Conservation (phyloP, 768 basidiomycete species). For the Termitomyces sp. region DNA sequence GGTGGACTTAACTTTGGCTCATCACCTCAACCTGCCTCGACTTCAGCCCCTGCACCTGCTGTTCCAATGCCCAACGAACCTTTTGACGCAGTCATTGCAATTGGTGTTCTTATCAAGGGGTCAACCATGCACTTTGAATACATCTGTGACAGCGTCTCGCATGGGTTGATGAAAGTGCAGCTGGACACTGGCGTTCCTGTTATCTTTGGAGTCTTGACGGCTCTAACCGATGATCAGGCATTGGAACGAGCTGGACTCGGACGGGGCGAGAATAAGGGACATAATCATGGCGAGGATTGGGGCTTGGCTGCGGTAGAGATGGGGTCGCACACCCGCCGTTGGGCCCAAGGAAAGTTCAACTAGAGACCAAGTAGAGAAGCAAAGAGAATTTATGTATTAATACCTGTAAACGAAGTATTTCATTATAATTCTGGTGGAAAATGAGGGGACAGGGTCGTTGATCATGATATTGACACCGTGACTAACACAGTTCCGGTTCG, state of each 20-base stretch:
- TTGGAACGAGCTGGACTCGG: constrained; percentile 91
- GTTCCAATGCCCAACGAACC: constrained; percentile 50
- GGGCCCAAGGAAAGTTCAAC: constrained; percentile 68
- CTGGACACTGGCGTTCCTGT: constrained; percentile 92
- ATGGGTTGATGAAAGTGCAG: constrained; percentile 93
- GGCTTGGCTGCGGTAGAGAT: constrained; percentile 95
- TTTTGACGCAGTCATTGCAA: constrained; percentile 95
- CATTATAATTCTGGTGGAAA: not conserved
- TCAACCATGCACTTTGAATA: constrained; percentile 99
- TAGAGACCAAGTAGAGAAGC: constrained; percentile 12
- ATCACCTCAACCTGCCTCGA: constrained; percentile 44
- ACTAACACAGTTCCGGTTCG: constrained; percentile 7
- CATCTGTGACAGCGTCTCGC: constrained; percentile 91
- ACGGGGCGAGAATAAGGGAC: constrained; percentile 64
- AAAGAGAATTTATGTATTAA: constrained; percentile 2
- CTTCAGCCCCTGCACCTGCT: constrained; percentile 42
- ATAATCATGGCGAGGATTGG: constrained; percentile 99
- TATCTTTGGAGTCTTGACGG: constrained; percentile 95
- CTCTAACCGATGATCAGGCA: constrained; percentile 90
- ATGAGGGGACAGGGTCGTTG: not conserved
- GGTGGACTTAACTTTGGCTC: constrained; percentile 51
- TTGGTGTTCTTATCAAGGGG: constrained; percentile 98
- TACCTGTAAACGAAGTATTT: not conserved
- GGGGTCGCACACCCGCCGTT: constrained; percentile 62
- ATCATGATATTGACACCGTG: not conserved